Base-by-base conservation (phyloP, 805 yeast species). In the Saccharomycopsis synnaedendra region DNA sequence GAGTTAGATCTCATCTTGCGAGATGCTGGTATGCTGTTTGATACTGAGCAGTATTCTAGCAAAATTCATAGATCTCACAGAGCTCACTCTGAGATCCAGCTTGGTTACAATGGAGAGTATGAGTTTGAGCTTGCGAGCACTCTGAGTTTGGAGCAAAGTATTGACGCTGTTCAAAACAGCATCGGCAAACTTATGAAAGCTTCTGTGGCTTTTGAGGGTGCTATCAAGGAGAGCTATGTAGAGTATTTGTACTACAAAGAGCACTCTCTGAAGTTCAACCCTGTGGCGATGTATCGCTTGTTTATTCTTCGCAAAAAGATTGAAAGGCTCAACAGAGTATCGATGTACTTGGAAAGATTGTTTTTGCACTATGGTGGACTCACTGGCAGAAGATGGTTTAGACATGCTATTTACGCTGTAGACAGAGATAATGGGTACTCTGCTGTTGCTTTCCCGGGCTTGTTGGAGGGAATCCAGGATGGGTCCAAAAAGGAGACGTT, bases 361-460 rank as follows among this genome's bases (percentile, higher is more conserved):
- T 75, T 78, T 56, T 52, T 75, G 41, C 58, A 70, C 54, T 62
- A 67, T 3, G 63, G 65, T 3, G 84, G 84, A 1, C 64, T 78
- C 19, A 69, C 67, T 10, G 66, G 63, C 40, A 66, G 83, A 46
- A 58, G 66, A 2, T 78, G 82, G 82, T 78, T 72, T 63, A 75
- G 71, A 58, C 84, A 78, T 57, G 61, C 71, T 40, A 67, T 77
- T n/a, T 78, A 64, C 58, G 78, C 82, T 2, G 75, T 80, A 43
- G 81, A 80, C 1, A 59, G 79, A 43, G 71, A 73, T 60, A 76
- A 80, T 0, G 83, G 83, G 1, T 77, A 78, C 52, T 70, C 72
- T n/a, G 81, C 80, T 3, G 77, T 73, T 46, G 66, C 71, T 37
- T 63, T 76, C 47, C 82, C 83, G 1, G 80, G 77, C 0, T 59